These are phyloP conservation scores for Pilasporangium apinafurcum DNA, from an alignment of 352 stramenopile species.

Conservation along the genomic window DNA sequence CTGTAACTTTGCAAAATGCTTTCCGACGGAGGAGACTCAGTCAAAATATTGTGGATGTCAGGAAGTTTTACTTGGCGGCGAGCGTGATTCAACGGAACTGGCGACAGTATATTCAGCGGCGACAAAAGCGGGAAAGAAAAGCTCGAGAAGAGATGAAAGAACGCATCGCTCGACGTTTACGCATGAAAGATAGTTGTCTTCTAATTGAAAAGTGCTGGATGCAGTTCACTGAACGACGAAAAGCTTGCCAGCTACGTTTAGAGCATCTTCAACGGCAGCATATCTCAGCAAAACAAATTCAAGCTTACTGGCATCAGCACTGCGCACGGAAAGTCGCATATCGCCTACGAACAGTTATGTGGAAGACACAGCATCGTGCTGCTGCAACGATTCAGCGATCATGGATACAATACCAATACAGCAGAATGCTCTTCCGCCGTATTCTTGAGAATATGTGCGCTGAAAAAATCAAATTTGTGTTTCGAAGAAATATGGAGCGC, in stretches of 20 bases:
- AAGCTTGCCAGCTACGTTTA: conserved; percentile 23
- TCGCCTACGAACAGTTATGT: not conserved
- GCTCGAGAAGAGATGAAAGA: conserved; percentile 8
- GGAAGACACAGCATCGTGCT: conserved; percentile 3
- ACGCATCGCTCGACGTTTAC: conserved; percentile 15
- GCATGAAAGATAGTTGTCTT: conserved; percentile 19
- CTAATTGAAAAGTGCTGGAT: conserved; percentile 39
- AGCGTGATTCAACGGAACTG: conserved; percentile 28
- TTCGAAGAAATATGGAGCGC: conserved; percentile 10
- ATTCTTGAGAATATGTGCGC: conserved; percentile 3
- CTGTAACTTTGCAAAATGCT: conserved; percentile 22
- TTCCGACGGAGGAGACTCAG: conserved; percentile 18
- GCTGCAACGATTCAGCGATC: conserved; percentile 1
- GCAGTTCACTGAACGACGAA: conserved; percentile 19
- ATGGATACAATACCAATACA: conserved; percentile 3
- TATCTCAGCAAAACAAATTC: not conserved
- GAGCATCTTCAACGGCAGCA: conserved; percentile 9
- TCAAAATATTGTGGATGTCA: conserved; percentile 8
- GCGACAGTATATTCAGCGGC: conserved; percentile 17
- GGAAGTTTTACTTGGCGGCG: conserved; percentile 3
- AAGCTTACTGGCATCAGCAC: conserved; percentile 2
- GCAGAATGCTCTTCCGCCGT: not conserved
- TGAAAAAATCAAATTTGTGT: conserved; percentile 5
- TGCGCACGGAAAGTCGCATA: not conserved
- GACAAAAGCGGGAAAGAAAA: conserved; percentile 5